Evolutionary conservation across 371 early-diverging fungal species (phyloP), one percentile per base, ranked within the genome.

Genomic region (Blakeslea trispora): DNA sequence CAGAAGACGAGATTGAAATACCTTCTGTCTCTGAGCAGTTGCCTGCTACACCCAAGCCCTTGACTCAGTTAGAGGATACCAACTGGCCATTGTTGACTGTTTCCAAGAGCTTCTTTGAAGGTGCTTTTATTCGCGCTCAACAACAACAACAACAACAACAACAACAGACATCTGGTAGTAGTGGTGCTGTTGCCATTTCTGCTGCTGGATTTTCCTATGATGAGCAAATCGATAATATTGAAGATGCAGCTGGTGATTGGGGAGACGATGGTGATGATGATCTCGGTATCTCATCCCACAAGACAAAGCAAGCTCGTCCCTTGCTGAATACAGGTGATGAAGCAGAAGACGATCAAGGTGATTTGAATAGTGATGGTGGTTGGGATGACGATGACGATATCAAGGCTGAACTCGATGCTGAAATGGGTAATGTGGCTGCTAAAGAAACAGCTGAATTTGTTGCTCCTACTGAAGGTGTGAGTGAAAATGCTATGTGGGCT

Each of bases 11-110:
- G 6, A 81, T 92, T 14, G 76, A 86, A 10, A 64, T 82, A 21
- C 67, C 83, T 8, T 65, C 77, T 1, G 32, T 53, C 3, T 72
- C 74, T 34, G 65, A 71, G 5, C 42, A 48, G 23, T 71, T 89
- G 9, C 77, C 92, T 31, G 68, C 77, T 34, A 81, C 91, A n/a
- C 64, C 77, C 2, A 81, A 82, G 32, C 94, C 95, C 9, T 69
- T 89, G 9, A 65, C 80, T 48, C 69, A 81, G 32, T 79, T 91
- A 11, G 69, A 79, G 43, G 93, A 94, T 64, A 69, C 82, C 40
- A 91, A 94, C 78, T 95, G 95, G 96, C 95, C 96, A 7, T 78
- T 85, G 56, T 79, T 93, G 66, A 80, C 88, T 1, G 88, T 93
- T 9, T 80, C 90, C 45, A 71, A 82, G 71, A 78, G 79, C 60